A percentile compares a stretch with the other conserved stretches of the same genome.
Evolutionary conservation across 805 yeast species (phyloP).

Genomic region (Ogataea ramenticola): DNA sequence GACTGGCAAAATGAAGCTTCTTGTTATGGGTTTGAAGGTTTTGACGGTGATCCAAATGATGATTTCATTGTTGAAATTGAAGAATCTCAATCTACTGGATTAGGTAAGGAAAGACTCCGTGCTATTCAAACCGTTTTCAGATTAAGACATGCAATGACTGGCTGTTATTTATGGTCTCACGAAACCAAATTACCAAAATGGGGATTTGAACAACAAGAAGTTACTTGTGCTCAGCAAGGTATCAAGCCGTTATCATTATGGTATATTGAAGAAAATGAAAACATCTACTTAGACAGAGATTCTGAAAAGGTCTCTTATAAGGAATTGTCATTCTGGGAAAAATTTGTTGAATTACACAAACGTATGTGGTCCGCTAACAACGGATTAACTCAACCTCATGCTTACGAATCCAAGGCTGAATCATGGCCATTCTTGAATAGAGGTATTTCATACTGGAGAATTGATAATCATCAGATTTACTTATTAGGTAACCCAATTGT

Average conservation of each 20-base stretch:
- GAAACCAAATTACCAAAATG: constrained; percentile 70
- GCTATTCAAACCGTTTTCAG: constrained; percentile 68
- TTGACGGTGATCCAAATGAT: constrained; percentile 78
- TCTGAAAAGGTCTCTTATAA: constrained; percentile 49
- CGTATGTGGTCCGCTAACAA: constrained; percentile 75
- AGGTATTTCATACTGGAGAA: constrained; percentile 80
- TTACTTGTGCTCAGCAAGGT: constrained; percentile 71
- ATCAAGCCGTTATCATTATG: constrained; percentile 51
- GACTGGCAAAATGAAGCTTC: constrained; percentile 86
- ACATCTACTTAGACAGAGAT: constrained; percentile 33
- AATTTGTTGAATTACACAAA: constrained; percentile 57
- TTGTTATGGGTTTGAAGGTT: constrained; percentile 69
- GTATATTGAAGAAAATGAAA: constrained; percentile 68
- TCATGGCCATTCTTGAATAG: constrained; percentile 71
- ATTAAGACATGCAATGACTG: constrained; percentile 73
- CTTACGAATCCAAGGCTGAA: constrained; percentile 63
- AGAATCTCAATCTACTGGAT: constrained; percentile 40
- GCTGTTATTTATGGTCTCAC: constrained; percentile 71
- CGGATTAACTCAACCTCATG: constrained; percentile 62
- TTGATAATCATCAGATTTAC: constrained; percentile 48
- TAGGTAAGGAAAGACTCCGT: constrained; percentile 47
- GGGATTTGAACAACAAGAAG: constrained; percentile 84
- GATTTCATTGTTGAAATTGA: constrained; percentile 75
- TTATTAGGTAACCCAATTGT: constrained; percentile 71
- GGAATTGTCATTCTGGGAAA: constrained; percentile 45